Base-by-base conservation (phyloP, 352 stramenopile species). In the Phytophthora vignae region DNA sequence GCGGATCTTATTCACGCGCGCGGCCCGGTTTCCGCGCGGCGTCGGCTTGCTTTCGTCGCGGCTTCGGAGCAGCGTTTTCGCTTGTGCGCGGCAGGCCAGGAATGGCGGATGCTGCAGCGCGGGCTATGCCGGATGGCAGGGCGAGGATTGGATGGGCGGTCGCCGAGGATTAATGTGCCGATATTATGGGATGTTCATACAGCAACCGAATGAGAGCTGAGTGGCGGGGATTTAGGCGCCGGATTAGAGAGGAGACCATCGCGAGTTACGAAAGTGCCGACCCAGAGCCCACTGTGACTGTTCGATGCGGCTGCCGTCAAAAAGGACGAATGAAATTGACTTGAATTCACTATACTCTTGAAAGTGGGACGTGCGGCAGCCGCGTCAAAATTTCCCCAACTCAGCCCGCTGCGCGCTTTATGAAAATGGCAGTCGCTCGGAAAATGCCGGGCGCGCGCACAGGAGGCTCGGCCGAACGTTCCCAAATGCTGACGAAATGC, bases 1-100 rank as follows among this genome's bases (percentile, higher is more conserved):
- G 60, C 63, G 55, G 71, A 79, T 84, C 74, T 77, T 82, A 76
- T 68, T 81, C 77, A 61, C 46, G 19, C n/a, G 17, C 59, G 36
- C 36, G 36, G 11, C 36, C 36, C 56, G 55, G 55, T 52, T 75
- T 77, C 69, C 69, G 70, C 38, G 65, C 62, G 64, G 36, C 56
- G 40, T 40, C 33, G 33, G 33, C 46, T 68, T 65, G 56, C 57
- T 67, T 79, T 82, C 74, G 66, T 68, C 55, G 77, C 71, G 71
- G 66, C 71, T 81, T 81, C 69, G 48, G 59, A 64, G 56, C 67
- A 69, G 63, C 57, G 55, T 63, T 78, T 83, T 81, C 55, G 71
- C 71, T 77, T 75, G 59, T 80, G 73, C 65, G 64, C 60, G 59
- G 49, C 67, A 64, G 55, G 53, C 17, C 55, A 49, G 65, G 70